Percentiles rank a stretch among this genome's conserved stretches.
phyloP scores from a whole-genome alignment of 805 yeast genomes.

The Tetrapisispora taiwanensis region DNA sequence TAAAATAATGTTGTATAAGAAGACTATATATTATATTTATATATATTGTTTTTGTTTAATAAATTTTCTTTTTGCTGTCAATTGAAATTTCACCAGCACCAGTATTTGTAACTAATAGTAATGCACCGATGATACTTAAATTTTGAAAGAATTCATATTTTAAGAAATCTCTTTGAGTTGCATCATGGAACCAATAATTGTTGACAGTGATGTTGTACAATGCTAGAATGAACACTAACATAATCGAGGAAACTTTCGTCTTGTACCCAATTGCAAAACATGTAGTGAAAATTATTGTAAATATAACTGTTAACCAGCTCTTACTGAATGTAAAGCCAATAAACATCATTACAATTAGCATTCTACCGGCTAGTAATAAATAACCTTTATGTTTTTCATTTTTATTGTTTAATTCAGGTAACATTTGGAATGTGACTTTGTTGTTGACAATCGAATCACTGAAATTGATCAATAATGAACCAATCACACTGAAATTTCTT shows the following conservation, averaged over 20 bases:
- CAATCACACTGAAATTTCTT: constrained; percentile 82
- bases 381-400: constrained; percentile 56
- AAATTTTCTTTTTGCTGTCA: constrained; percentile 92
- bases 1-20: too few relatives aligned
- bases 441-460: constrained; percentile 77
- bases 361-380: constrained; percentile 77
- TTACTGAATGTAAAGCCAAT: constrained; percentile 73
- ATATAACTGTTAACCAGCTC: constrained; percentile 54
- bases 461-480: constrained; percentile 80
- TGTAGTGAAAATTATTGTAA: constrained; percentile 61
- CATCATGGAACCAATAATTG: constrained; percentile 77
- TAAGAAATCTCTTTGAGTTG: constrained; percentile 69
- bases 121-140: constrained; percentile 88
- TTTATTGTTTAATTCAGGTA: constrained; percentile 50
- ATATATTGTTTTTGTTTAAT: constrained; percentile 27
- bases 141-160: constrained; percentile 94
- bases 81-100: constrained; percentile 93
- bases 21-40: too few relatives aligned
- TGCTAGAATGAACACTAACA: constrained; percentile 56
- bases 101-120: constrained; percentile 78
- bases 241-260: constrained; percentile 76
- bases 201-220: constrained; percentile 71
- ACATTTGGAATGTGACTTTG: constrained; percentile 42
- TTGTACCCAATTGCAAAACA: constrained; percentile 87
- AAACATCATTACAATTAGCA: constrained; percentile 74